Conservation (phyloP, 495 filamentous ascomycete genomes). For the Barbatosphaeria neglecta region DNA sequence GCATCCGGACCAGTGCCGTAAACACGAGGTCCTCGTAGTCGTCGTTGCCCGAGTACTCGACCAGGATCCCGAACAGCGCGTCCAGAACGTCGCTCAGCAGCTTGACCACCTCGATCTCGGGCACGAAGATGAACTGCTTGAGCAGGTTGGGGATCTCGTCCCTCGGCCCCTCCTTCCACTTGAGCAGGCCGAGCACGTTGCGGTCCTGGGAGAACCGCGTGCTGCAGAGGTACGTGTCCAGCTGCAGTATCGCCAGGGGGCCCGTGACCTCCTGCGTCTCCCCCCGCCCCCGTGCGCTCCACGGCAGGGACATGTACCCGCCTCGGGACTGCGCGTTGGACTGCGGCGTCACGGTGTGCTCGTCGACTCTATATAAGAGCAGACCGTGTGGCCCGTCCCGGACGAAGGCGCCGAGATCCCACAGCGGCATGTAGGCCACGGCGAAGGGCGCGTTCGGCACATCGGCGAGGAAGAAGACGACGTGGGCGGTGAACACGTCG, state of each 20-base stretch:
- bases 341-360: conserved; percentile 50
- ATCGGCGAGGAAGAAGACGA: conserved; percentile 82
- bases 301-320: conserved; percentile 75
- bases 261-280: conserved; percentile 61
- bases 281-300: conserved; percentile 55
- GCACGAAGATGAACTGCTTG: conserved; percentile 78
- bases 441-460: conserved; percentile 79
- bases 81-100: conserved; percentile 82
- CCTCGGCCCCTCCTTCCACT: conserved; percentile 67
- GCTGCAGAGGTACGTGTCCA: conserved; percentile 88
- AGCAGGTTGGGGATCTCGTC: conserved; percentile 61
- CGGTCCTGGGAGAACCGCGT: conserved; percentile 93
- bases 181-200: conserved; percentile 68
- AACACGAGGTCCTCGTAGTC: conserved; percentile 91
- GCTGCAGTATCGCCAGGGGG: conserved; percentile 58
- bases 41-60: conserved; percentile 78
- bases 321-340: conserved; percentile 50
- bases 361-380: conserved; percentile 80
- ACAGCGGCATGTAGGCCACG: conserved; percentile 83
- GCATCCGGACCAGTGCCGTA: conserved; percentile 72
- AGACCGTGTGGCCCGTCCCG: conserved; percentile 74
- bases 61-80: conserved; percentile 79
- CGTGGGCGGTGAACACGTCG: conserved; percentile 72
- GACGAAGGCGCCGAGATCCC: conserved; percentile 85
- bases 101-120: conserved; percentile 96